These are phyloP conservation scores for Exobasidium cylindrosporum DNA, from an alignment of 1,284 basidiomycete genomes.

Conservation along the genomic window DNA sequence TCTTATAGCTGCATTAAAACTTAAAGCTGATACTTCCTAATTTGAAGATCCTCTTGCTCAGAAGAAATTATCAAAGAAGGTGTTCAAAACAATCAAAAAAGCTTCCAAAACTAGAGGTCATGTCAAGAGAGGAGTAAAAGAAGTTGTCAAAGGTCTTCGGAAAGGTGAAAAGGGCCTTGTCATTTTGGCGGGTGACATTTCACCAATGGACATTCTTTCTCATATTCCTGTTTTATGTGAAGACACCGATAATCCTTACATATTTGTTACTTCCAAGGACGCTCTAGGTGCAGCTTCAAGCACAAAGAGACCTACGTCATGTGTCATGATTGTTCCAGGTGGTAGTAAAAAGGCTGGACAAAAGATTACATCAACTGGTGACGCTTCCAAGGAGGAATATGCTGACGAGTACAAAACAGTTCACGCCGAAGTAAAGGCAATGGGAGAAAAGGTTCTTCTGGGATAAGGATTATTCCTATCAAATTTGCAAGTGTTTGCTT, in stretches of 20 bases:
- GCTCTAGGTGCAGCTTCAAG: slow-evolving; percentile 84
- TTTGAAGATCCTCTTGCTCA: slow-evolving; percentile 42
- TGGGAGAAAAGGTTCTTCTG: slow-evolving; percentile 16
- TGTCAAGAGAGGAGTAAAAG: slow-evolving; percentile 55
- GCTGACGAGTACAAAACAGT: slow-evolving; percentile 79
- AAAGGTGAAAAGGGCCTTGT: slow-evolving; percentile 51
- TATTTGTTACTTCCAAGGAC: slow-evolving; percentile 65
- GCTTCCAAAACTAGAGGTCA: slow-evolving; percentile 53
- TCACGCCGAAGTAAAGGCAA: slow-evolving; percentile 58
- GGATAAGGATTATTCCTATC: background rate
- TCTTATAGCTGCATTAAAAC: background rate
- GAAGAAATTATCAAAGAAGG: slow-evolving; percentile 49
- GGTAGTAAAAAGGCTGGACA: slow-evolving; percentile 66
- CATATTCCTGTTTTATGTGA: slow-evolving; percentile 93
- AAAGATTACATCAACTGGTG: slow-evolving; percentile 64
- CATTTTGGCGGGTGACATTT: slow-evolving; percentile 92
- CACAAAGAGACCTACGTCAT: slow-evolving; percentile 96
- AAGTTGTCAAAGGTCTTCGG: slow-evolving; percentile 53
- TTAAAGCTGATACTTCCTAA: background rate
- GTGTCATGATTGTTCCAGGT: slow-evolving; percentile 73
- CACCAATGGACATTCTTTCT: slow-evolving; percentile 95
- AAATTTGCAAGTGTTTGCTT: background rate
- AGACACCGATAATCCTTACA: slow-evolving; percentile 89
- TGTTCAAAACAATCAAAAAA: slow-evolving; percentile 55
- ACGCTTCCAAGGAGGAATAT: slow-evolving; percentile 71